phyloP scores from a whole-genome alignment of 2,329 filamentous ascomycete genomes.

The Pseudogymnoascus sp. region DNA sequence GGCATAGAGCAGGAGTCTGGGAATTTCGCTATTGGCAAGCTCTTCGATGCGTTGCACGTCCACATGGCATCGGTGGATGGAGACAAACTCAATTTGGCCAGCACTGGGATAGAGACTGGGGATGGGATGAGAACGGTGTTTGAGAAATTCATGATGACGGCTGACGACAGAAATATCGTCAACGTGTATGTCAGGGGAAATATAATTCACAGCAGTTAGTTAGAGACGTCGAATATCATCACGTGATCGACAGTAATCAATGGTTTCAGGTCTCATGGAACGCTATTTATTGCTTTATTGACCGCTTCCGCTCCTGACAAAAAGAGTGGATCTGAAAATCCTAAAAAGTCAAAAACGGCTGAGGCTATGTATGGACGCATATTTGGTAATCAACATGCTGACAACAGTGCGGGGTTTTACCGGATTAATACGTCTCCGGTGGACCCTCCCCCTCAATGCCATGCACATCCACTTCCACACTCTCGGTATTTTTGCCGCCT shows the following conservation, averaged over 20 bases:
- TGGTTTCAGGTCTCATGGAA: not conserved
- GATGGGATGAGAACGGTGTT: conserved; percentile 34
- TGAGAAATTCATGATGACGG: conserved; percentile 87
- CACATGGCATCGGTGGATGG: conserved; percentile 57
- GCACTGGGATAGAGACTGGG: conserved; percentile 16
- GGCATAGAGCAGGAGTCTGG: conserved; percentile 64
- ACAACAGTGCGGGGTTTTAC: not conserved
- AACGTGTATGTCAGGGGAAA: conserved; percentile 79
- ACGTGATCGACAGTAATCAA: not conserved
- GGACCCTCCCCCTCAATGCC: not conserved
- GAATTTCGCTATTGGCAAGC: conserved; percentile 74
- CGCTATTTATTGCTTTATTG: not conserved
- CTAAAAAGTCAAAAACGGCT: conserved; percentile 25
- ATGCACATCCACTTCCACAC: not conserved
- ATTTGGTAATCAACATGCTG: conserved; percentile 1
- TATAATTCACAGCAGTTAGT: not conserved
- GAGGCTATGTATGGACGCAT: not conserved
- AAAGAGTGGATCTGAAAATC: not conserved
- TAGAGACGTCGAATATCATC: not conserved
- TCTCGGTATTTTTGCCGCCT: not conserved
- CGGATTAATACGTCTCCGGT: conserved; percentile 7
- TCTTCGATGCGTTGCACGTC: conserved; percentile 83
- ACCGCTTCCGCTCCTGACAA: not conserved
- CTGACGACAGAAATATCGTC: conserved; percentile 81
- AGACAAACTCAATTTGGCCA: conserved; percentile 11